Conservation (phyloP, 2,329 filamentous ascomycete genomes). For the Trichoderma lentiforme region DNA sequence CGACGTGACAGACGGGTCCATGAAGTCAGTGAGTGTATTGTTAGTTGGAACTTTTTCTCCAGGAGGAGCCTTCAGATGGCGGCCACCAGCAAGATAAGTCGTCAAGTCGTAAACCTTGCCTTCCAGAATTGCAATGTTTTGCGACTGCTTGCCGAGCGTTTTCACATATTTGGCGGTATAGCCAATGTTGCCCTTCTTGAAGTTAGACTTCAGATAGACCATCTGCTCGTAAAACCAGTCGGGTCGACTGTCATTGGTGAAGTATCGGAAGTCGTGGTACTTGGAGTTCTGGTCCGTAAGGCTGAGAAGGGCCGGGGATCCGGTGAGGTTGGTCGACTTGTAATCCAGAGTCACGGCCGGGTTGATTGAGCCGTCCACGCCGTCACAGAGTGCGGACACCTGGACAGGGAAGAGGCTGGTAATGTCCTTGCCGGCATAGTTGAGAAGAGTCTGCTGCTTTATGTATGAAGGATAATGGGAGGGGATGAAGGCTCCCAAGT, state of each 20-base stretch:
- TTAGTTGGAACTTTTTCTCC: slow-evolving; percentile 48
- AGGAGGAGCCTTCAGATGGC: slow-evolving; percentile 55
- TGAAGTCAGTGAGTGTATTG: slow-evolving; percentile 67
- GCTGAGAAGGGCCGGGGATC: slow-evolving; percentile 62
- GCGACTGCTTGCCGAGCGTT: slow-evolving; percentile 60
- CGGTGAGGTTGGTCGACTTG: slow-evolving; percentile 70
- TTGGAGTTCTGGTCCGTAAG: slow-evolving; percentile 66
- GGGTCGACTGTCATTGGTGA: slow-evolving; percentile 73
- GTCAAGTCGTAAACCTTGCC: slow-evolving; percentile 85
- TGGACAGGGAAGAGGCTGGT: slow-evolving; percentile 89
- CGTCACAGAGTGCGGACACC: slow-evolving; percentile 86
- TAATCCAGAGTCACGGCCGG: slow-evolving; percentile 81
- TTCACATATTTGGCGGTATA: slow-evolving; percentile 76
- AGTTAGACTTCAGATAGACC: slow-evolving; percentile 70
- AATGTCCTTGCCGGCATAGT: slow-evolving; percentile 86
- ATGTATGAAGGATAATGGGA: slow-evolving; percentile 66
- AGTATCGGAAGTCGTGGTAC: slow-evolving; percentile 92
- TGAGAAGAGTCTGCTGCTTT: slow-evolving; percentile 60
- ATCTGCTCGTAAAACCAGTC: slow-evolving; percentile 95
- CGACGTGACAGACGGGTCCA: slow-evolving; percentile 69
- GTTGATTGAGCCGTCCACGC: slow-evolving; percentile 62
- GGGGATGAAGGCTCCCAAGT: slow-evolving; percentile 70
- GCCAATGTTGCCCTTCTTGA: slow-evolving; percentile 82
- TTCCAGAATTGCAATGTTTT: slow-evolving; percentile 75
- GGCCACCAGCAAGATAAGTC: slow-evolving; percentile 73